These are phyloP conservation scores for Neolentinus lepideus DNA, from an alignment of 1,284 basidiomycete species.

Conservation along the genomic window DNA sequence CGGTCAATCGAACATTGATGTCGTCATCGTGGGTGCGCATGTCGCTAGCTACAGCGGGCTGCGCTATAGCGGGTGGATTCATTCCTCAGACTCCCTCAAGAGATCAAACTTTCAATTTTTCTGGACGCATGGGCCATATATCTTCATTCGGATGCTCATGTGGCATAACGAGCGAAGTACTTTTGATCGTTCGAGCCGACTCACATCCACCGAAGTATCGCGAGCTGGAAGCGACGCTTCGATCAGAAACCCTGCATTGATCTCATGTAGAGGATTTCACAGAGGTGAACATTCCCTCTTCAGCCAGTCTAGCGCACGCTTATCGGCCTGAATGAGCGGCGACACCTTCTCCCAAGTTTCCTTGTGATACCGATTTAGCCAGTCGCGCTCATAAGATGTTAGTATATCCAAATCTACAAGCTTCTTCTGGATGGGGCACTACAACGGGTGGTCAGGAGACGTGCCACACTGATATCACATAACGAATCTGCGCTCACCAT, in stretches of 20 bases:
- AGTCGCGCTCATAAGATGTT: slow-evolving; percentile 59
- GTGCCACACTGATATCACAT: neutral
- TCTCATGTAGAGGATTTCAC: slow-evolving; percentile 14
- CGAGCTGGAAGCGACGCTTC: too few relatives aligned
- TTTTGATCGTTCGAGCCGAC: too few relatives aligned
- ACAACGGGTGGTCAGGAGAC: slow-evolving; percentile 9
- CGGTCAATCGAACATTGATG: too few relatives aligned
- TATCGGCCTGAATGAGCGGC: slow-evolving; percentile 67
- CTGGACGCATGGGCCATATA: too few relatives aligned
- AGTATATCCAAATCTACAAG: slow-evolving; percentile 70
- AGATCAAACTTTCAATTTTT: too few relatives aligned
- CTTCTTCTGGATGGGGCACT: slow-evolving; percentile 87
- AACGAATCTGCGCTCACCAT: slow-evolving; percentile 38
- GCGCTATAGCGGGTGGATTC: too few relatives aligned
- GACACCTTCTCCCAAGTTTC: slow-evolving; percentile 74
- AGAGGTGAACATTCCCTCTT: slow-evolving; percentile 58
- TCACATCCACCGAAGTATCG: too few relatives aligned
- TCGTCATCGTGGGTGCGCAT: too few relatives aligned
- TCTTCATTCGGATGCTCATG: too few relatives aligned
- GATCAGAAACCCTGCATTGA: neutral
- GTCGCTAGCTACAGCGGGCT: too few relatives aligned
- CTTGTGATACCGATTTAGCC: slow-evolving; percentile 85
- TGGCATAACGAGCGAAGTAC: too few relatives aligned
- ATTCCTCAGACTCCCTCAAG: too few relatives aligned
- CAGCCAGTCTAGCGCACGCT: slow-evolving; percentile 74